Evolutionary conservation across 306 rosid genomes (phyloP).

Genomic region (Trifolium subterraneum): DNA sequence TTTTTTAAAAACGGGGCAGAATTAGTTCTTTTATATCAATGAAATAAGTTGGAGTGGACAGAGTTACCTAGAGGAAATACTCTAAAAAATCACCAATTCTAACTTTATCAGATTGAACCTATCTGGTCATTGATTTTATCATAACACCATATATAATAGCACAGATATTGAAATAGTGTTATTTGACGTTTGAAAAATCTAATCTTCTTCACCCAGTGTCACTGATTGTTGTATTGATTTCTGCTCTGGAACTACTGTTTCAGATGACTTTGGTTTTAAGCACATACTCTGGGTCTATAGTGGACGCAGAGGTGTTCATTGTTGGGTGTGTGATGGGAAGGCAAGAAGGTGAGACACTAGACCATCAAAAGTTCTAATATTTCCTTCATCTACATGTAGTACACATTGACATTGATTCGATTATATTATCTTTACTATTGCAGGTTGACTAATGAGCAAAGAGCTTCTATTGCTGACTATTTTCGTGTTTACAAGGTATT

Average conservation of each 20-base stretch:
- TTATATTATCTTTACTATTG: constrained; percentile 37
- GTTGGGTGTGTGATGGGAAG: constrained; percentile 91
- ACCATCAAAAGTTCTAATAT: constrained; percentile 7
- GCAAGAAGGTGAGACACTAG: constrained; percentile 72
- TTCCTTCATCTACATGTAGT: constrained; percentile 13
- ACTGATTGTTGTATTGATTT: constrained; percentile 24
- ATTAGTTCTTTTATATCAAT: background rate
- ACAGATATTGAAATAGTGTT: background rate
- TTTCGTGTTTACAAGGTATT: constrained; percentile 86
- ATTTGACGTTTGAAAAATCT: background rate
- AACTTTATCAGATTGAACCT: constrained; percentile 2
- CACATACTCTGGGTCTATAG: constrained; percentile 95
- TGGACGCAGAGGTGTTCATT: constrained; percentile 96
- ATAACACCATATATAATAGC: background rate
- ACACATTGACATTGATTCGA: constrained; percentile 17
- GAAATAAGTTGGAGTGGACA: background rate
- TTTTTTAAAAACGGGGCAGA: background rate
- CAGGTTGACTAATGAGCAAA: constrained; percentile 86
- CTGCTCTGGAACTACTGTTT: constrained; percentile 34
- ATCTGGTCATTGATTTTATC: constrained; percentile 6
- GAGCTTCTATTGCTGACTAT: constrained; percentile 83
- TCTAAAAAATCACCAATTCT: background rate
- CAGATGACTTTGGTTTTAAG: constrained; percentile 88
- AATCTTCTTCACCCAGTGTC: constrained; percentile 7
- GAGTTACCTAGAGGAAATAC: constrained; percentile 14